Base-by-base conservation (phyloP, 2,329 filamentous ascomycete species). In the Exutisphaerella laricina region DNA sequence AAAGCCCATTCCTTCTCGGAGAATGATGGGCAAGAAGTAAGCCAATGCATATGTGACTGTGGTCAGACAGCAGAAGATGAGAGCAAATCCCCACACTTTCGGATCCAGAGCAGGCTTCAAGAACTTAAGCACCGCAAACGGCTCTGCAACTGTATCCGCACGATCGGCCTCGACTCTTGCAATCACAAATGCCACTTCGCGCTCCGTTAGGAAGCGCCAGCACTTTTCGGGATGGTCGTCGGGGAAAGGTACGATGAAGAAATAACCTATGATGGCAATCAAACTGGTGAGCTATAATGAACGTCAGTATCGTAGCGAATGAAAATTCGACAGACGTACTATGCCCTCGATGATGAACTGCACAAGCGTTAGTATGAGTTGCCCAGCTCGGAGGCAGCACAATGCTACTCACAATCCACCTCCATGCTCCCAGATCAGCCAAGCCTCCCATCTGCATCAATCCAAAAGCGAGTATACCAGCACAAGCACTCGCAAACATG, bases 1-100 rank as follows among this genome's bases (percentile, higher is more conserved):
- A 48, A 60, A 62, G 28, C 58, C 59, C 58, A 62, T 57, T 31
- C 57, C 57, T 16, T 49, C 44, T 14, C 57, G 41, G 8, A 62
- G 53, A 26, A 62, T 62, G 42, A 59, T 61, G 7, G 57, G 58
- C 3, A 60, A 40, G 77, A 60, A 78, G 84, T 60, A 73, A 77
- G 66, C 89, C 6, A 92, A 75, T 0, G 85, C 79, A 60, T 92
- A 92, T 1, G 75, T 75, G 38, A 85, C 76, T 8, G 84, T 85
- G 0, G 85, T 88, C 2, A 78, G 77, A 62, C 78, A 78, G 67
- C 71, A 71, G 60, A 74, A 77, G 40, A 76, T 71, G 56, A 74
- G 46, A 0, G 71, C 73, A 45, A 73, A 77, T 2, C 63, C 68
- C 74, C 74, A 78, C 41, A 77, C 66, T 51, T 78, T 77, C 41